These are phyloP conservation scores for Parachaetomium inaequale DNA, from an alignment of 495 filamentous ascomycete genomes.

Conservation along the genomic window DNA sequence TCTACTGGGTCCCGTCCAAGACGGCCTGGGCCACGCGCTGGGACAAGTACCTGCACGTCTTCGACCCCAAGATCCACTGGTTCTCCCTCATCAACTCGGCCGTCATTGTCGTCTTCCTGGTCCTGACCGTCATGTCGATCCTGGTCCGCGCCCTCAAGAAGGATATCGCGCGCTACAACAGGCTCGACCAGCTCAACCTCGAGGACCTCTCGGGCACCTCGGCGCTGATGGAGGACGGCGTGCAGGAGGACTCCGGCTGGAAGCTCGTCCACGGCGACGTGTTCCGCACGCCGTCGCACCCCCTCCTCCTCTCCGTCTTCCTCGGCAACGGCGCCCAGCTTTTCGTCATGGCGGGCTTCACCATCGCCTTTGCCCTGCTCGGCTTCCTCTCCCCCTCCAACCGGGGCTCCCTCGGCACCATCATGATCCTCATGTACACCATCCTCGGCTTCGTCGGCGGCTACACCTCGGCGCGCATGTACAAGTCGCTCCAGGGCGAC, in stretches of 20 bases:
- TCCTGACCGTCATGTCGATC: constrained; percentile 84
- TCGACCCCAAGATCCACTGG: constrained; percentile 96
- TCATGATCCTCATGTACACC: constrained; percentile 88
- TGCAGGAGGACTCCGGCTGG: constrained; percentile 98
- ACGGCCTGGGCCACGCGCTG: constrained; percentile 94
- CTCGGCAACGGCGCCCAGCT: constrained; percentile 93
- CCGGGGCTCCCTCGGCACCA: constrained; percentile 86
- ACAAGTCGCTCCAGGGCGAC: constrained; percentile 90
- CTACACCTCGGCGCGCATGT: constrained; percentile 81
- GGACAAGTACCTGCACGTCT: constrained; percentile 97
- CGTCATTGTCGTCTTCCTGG: constrained; percentile 86
- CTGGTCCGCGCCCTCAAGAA: constrained; percentile 81
- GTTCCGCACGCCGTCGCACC: constrained; percentile 80
- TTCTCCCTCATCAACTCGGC: constrained; percentile 94
- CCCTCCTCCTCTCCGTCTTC: constrained; percentile 79
- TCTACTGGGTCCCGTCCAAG: constrained; percentile 72
- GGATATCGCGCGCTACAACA: constrained; percentile 94
- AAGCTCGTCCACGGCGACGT: constrained; percentile 98
- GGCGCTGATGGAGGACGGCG: constrained; percentile 73
- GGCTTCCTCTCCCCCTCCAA: constrained; percentile 94
- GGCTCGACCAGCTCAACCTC: constrained; percentile 78
- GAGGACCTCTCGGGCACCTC: constrained; percentile 77
- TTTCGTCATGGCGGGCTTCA: constrained; percentile 95
- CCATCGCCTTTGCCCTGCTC: constrained; percentile 87
- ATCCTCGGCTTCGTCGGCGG: constrained; percentile 90